Percentiles rank a stretch among this genome's conserved stretches.
These are phyloP conservation scores for Plenodomus lindquistii DNA, from an alignment of 2,329 filamentous ascomycete species.

Conservation along the genomic window DNA sequence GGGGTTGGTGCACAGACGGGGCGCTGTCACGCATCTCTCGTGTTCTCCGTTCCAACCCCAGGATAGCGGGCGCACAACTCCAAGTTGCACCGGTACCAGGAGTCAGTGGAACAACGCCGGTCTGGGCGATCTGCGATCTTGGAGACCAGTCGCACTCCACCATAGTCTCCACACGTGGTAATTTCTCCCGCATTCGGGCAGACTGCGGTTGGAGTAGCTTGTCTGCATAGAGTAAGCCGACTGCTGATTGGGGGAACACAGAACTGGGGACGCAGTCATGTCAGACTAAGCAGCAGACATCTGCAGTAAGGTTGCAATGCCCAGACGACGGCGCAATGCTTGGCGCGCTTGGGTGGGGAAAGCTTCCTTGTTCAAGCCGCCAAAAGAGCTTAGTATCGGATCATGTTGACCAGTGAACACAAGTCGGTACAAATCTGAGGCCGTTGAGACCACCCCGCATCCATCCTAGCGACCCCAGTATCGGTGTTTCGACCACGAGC, in stretches of 20 bases:
- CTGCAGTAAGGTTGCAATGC: slow-evolving; percentile 16
- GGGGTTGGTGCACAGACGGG: not conserved
- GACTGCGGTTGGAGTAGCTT: not conserved
- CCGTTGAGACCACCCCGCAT: slow-evolving; percentile 8
- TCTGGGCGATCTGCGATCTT: not conserved
- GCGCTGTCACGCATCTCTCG: not conserved
- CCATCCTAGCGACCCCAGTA: not conserved
- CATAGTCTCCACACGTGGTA: not conserved
- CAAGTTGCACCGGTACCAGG: not conserved
- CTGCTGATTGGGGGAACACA: not conserved
- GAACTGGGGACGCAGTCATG: not conserved
- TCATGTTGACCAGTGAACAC: slow-evolving; percentile 5
- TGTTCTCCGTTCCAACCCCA: not conserved
- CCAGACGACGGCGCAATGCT: slow-evolving; percentile 11
- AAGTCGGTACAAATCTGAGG: not conserved
- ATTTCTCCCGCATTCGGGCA: not conserved
- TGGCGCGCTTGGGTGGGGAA: slow-evolving; percentile 20
- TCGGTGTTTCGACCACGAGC: not conserved
- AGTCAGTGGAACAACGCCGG: not conserved
- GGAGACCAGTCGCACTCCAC: not conserved
- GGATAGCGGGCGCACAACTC: not conserved
- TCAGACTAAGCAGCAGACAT: not conserved
- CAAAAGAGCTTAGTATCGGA: slow-evolving; percentile 16
- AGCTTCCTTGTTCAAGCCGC: slow-evolving; percentile 17
- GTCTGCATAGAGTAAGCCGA: not conserved